A percentile compares a stretch with the other conserved stretches of the same genome.
These are phyloP conservation scores for Colletotrichum liriopes DNA, from an alignment of 2,329 filamentous ascomycete genomes.

Conservation along the genomic window DNA sequence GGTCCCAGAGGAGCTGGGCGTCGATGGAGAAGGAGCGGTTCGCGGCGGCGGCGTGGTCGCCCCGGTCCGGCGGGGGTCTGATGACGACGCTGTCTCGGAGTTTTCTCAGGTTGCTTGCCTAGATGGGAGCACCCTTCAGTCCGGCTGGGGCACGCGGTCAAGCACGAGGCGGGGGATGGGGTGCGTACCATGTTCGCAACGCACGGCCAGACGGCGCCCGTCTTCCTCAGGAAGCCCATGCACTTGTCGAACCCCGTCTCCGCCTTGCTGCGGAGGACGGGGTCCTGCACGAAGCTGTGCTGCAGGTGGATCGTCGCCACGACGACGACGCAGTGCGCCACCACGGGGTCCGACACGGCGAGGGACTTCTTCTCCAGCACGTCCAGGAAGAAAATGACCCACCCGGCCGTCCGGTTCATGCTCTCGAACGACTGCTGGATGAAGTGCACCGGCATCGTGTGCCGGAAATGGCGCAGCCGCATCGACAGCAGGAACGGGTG, in stretches of 20 bases:
- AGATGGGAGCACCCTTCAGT: neutral
- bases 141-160: no score
- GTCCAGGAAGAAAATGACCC: constrained; percentile 68
- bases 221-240: constrained; percentile 46
- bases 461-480: constrained; percentile 66
- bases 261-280: constrained; percentile 45
- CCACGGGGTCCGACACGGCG: constrained; percentile 54
- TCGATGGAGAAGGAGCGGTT: constrained; percentile 51
- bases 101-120: constrained; percentile 50
- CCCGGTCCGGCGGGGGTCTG: neutral
- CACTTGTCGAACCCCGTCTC: constrained; percentile 49
- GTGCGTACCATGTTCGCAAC: constrained; percentile 47
- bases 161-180: neutral
- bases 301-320: constrained; percentile 69
- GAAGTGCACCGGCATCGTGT: constrained; percentile 68
- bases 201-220: constrained; percentile 47
- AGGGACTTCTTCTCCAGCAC: constrained; percentile 60
- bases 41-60: neutral
- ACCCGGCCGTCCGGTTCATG: constrained; percentile 65
- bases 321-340: constrained; percentile 64
- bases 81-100: constrained; percentile 52
- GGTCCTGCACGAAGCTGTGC: constrained; percentile 62
- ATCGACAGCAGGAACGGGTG: constrained; percentile 69
- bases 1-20: constrained; percentile 53
- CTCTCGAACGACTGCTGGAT: constrained; percentile 68